phyloP scores from a whole-genome alignment of 2,329 filamentous ascomycete species.

The Fusarium dlaminii region DNA sequence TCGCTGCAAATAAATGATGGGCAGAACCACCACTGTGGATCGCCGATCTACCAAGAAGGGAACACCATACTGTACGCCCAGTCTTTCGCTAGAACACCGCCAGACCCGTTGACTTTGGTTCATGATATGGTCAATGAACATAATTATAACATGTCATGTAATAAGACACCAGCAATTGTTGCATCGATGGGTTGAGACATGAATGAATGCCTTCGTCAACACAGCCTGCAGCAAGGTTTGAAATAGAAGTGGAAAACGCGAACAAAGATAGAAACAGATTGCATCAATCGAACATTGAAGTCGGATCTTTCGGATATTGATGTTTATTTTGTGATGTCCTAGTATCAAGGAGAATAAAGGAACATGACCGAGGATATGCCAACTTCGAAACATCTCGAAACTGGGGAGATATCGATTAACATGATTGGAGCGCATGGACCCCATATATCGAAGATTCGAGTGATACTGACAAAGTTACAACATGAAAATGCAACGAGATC shows the following conservation, averaged over 20 bases:
- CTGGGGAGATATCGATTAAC: neutral
- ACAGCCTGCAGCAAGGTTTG: neutral
- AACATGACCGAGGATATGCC: neutral
- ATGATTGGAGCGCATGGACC: conserved; percentile 3
- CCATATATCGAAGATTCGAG: conserved; percentile 4
- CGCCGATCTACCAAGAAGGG: neutral
- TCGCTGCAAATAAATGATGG: neutral
- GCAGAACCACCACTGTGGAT: neutral
- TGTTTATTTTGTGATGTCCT: neutral
- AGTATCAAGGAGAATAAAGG: neutral
- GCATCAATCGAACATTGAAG: neutral
- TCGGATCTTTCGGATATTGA: neutral
- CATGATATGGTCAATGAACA: neutral
- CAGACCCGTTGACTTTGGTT: neutral
- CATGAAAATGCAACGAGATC: neutral
- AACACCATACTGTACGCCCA: neutral
- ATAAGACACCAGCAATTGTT: neutral
- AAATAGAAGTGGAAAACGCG: neutral
- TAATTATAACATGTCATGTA: neutral
- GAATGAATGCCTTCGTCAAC: neutral
- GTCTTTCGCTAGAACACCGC: neutral
- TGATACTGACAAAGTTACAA: neutral
- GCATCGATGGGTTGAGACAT: neutral
- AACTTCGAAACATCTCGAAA: neutral
- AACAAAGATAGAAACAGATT: neutral